phyloP scores from a whole-genome alignment of 495 filamentous ascomycete genomes.

The Acidomyces sp. region DNA sequence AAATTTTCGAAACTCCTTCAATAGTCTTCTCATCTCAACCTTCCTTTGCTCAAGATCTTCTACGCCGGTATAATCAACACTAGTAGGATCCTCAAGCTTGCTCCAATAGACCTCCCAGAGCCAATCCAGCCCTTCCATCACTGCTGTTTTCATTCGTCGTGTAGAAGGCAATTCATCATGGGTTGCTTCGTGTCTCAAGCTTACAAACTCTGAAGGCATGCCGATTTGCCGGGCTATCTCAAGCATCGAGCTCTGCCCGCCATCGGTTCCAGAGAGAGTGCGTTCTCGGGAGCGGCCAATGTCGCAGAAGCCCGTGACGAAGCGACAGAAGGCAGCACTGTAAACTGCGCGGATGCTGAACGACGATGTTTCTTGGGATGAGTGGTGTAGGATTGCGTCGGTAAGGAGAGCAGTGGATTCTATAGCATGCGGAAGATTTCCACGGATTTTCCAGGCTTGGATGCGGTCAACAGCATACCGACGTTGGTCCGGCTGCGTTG shows the following conservation, averaged over 20 bases:
- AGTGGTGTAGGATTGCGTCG: slow-evolving; percentile 59
- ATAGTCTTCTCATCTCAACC: slow-evolving; percentile 8
- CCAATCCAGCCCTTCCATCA: slow-evolving; percentile 61
- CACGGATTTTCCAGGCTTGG: slow-evolving; percentile 46
- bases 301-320: slow-evolving; percentile 66
- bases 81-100: slow-evolving; percentile 26
- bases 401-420: slow-evolving; percentile 68
- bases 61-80: neutral
- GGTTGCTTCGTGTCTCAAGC: slow-evolving; percentile 77
- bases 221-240: slow-evolving; percentile 60
- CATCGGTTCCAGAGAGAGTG: too few species aligned
- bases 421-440: slow-evolving; percentile 66
- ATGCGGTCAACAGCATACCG: slow-evolving; percentile 24
- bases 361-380: slow-evolving; percentile 34
- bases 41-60: slow-evolving; percentile 3
- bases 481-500: slow-evolving; percentile 23
- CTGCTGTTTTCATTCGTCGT: slow-evolving; percentile 50
- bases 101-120: slow-evolving; percentile 82
- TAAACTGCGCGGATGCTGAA: slow-evolving; percentile 46
- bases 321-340: slow-evolving; percentile 53
- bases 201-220: slow-evolving; percentile 73
- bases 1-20: slow-evolving; percentile 19
- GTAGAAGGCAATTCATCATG: slow-evolving; percentile 75
- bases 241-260: slow-evolving; percentile 68
- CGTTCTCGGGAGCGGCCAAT: slow-evolving; percentile 62